phyloP scores from a whole-genome alignment of 306 rosid genomes.

The Ceratonia siliqua region DNA sequence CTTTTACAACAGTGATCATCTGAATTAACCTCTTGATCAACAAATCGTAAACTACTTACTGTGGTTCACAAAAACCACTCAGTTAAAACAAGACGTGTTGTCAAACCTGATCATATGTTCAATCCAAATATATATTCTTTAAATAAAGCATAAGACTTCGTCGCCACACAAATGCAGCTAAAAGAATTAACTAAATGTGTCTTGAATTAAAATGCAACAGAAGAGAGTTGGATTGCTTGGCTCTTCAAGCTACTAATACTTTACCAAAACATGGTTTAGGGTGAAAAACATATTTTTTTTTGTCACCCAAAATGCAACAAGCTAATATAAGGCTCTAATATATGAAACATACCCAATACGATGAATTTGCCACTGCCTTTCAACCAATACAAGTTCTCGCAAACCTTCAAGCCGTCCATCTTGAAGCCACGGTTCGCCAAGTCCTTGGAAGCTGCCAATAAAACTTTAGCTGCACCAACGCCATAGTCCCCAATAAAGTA shows the following conservation, averaged over 20 bases:
- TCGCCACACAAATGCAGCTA: neutral
- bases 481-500: slow-evolving; percentile 97
- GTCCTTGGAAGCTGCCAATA: slow-evolving; percentile 63
- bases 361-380: slow-evolving; percentile 92
- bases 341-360: slow-evolving; percentile 54
- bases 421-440: slow-evolving; percentile 72
- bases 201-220: neutral
- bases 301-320: neutral
- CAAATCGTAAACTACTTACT: neutral
- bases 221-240: neutral
- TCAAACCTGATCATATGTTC: neutral
- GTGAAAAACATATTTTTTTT: neutral
- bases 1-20: neutral
- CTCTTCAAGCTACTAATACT: neutral
- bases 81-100: neutral
- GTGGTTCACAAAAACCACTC: neutral
- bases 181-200: neutral
- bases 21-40: neutral
- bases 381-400: slow-evolving; percentile 85
- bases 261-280: neutral
- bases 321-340: neutral
- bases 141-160: neutral
- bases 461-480: slow-evolving; percentile 66
- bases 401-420: slow-evolving; percentile 83
- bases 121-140: neutral